Evolutionary conservation across 73 alveolate genomes (phyloP).

Genomic region (Durusdinium trenchii): DNA sequence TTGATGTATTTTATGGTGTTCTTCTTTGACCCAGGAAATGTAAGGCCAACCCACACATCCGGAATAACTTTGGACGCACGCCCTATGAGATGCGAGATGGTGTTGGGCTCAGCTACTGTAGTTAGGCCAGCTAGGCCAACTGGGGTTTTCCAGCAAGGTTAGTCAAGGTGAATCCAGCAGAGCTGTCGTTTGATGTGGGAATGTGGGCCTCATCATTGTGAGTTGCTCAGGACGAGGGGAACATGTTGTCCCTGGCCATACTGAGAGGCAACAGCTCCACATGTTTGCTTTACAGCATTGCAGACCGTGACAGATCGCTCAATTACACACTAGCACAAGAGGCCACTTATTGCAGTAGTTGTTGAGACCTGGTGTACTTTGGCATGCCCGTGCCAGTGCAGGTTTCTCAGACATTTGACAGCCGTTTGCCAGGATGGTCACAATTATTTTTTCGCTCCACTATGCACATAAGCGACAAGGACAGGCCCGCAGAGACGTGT

Average conservation of each 20-base stretch:
- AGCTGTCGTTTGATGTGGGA: neutral
- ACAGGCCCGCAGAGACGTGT: no score
- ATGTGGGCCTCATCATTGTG: neutral
- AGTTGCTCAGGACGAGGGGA: constrained; percentile 23
- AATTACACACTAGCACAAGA: no score
- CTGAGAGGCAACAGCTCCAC: constrained; percentile 33
- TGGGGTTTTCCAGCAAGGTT: no score
- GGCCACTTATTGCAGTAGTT: no score
- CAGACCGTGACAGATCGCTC: no score
- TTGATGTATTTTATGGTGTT: no score
- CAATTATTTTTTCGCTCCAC: constrained; percentile 16
- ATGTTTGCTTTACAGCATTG: no score
- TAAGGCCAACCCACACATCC: constrained; percentile 66
- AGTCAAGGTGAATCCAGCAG: no score
- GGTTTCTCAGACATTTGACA: neutral
- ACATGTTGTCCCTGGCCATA: constrained; percentile 18
- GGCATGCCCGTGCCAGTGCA: neutral
- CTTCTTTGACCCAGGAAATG: constrained; percentile 47
- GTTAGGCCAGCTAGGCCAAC: neutral
- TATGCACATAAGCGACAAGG: constrained; percentile 47
- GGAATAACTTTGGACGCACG: constrained; percentile 90
- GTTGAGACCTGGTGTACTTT: no score
- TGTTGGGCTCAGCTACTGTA: constrained; percentile 1
- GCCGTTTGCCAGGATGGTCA: constrained; percentile 84
- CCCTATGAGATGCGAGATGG: constrained; percentile 91